phyloP scores from a whole-genome alignment of 2,329 filamentous ascomycete species.

The Penicillium sp. region DNA sequence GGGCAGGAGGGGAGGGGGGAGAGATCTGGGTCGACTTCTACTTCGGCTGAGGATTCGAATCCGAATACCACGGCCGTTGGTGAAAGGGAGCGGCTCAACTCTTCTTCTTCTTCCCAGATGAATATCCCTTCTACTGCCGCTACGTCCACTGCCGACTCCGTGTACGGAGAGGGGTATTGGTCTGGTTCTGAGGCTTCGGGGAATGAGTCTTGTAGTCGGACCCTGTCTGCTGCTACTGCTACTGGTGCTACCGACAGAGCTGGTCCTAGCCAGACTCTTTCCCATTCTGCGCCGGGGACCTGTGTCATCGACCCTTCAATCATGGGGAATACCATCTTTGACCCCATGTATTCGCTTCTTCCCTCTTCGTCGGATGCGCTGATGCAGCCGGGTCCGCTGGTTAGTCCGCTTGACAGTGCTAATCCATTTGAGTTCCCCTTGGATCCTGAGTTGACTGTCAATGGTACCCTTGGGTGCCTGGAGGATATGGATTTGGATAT shows the following conservation, averaged over 20 bases:
- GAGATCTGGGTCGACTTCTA: constrained; percentile 16
- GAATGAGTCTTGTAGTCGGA: constrained; percentile 1
- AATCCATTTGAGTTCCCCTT: constrained; percentile 24
- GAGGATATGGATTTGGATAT: constrained; percentile 22
- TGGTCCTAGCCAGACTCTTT: neutral
- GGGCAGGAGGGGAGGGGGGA: neutral
- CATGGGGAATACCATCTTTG: constrained; percentile 11
- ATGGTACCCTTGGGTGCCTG: constrained; percentile 11
- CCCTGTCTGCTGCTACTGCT: neutral
- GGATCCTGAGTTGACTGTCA: constrained; percentile 16
- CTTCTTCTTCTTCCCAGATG: neutral
- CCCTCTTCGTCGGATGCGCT: constrained; percentile 7
- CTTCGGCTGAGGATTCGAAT: constrained; percentile 8
- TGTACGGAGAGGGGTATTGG: constrained; percentile 13
- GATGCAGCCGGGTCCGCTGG: constrained; percentile 10
- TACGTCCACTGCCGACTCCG: constrained; percentile 4
- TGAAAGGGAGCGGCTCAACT: no score
- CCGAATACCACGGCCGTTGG: neutral
- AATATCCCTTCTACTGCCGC: neutral
- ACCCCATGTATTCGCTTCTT: constrained; percentile 18
- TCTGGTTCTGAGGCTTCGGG: constrained; percentile 20
- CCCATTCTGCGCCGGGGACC: constrained; percentile 8
- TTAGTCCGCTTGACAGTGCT: constrained; percentile 18
- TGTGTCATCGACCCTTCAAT: constrained; percentile 8
- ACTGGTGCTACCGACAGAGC: neutral